Conservation (phyloP, 164 flowering plant species). For the Litsea cubeba region DNA sequence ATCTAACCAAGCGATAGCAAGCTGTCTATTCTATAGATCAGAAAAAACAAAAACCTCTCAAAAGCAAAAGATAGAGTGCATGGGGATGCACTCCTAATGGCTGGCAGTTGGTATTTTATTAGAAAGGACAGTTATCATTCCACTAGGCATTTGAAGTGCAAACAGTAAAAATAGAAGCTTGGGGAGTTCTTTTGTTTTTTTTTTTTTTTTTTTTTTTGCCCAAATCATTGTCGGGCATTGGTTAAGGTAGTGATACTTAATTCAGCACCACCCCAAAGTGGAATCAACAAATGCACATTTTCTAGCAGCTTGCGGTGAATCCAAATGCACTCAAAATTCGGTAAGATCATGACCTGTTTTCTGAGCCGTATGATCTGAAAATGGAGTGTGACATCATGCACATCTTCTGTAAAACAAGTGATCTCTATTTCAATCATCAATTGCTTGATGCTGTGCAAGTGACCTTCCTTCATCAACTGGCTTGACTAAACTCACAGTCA, state of each 20-base stretch:
- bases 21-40: neutral
- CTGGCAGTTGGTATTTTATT: too few species aligned
- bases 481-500: neutral
- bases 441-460: neutral
- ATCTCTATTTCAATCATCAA: conserved; percentile 30
- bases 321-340: neutral
- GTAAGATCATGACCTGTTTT: conserved; percentile 41
- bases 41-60: neutral
- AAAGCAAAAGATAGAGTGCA: neutral
- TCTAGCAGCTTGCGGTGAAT: neutral
- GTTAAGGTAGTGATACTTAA: too few species aligned
- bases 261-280: neutral
- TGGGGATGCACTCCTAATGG: neutral
- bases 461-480: neutral
- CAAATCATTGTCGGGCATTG: too few species aligned
- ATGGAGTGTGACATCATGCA: conserved; percentile 47
- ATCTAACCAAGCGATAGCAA: neutral
- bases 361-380: conserved; percentile 65
- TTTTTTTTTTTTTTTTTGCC: too few species aligned
- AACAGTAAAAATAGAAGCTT: too few species aligned
- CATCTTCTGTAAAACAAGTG: conserved; percentile 46
- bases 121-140: too few species aligned
- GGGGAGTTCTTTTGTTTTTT: too few species aligned
- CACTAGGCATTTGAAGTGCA: too few species aligned
- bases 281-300: neutral